Conservation (phyloP, 495 filamentous ascomycete genomes). For the Bacidia rubella region DNA sequence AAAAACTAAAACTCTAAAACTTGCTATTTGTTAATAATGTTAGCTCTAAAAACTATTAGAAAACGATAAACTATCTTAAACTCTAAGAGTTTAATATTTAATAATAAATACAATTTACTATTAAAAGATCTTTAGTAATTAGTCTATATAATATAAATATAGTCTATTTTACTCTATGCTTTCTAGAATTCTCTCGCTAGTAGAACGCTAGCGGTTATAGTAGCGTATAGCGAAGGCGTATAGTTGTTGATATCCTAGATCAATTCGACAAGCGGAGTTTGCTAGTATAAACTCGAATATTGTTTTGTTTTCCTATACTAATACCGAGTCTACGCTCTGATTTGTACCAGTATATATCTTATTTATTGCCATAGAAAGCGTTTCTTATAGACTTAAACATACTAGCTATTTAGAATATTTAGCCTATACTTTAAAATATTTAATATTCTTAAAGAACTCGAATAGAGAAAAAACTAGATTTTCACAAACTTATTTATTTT, state of each 20-base stretch:
- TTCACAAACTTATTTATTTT: neutral
- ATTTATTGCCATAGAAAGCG: slow-evolving; percentile 4
- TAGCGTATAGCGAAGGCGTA: slow-evolving; percentile 8
- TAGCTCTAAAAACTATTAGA: no score
- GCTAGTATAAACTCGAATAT: slow-evolving; percentile 5
- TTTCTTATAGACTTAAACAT: slow-evolving; percentile 1
- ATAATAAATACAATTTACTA: no score
- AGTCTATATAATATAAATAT: no score
- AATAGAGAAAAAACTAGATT: slow-evolving; percentile 8
- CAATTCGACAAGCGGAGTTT: neutral
- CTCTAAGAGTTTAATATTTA: no score
- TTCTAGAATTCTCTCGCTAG: no score
- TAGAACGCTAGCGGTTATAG: no score
- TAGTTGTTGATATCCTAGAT: slow-evolving; percentile 7
- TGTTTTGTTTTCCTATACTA: slow-evolving; percentile 4
- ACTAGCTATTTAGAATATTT: slow-evolving; percentile 9
- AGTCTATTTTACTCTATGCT: no score
- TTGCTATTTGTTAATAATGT: no score
- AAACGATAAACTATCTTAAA: no score
- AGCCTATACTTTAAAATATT: slow-evolving; percentile 4
- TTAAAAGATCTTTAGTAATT: no score
- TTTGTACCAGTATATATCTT: slow-evolving; percentile 7
- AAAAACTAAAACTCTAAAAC: no score
- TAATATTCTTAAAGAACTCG: slow-evolving; percentile 8
- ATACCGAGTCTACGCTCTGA: neutral